phyloP scores from a whole-genome alignment of 305 asterid genomes.

The Fraxinus sp. region DNA sequence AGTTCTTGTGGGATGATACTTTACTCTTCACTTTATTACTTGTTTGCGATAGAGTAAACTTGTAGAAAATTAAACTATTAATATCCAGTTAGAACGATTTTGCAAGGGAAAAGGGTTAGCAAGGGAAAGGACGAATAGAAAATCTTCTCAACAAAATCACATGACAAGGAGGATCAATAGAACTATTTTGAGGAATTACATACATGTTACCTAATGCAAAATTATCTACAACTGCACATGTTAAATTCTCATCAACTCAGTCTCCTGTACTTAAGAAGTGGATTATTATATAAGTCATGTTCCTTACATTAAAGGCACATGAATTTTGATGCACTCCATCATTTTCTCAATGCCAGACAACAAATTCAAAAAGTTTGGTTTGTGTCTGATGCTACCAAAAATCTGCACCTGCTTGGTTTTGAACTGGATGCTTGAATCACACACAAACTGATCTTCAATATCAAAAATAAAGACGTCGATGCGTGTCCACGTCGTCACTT shows the following conservation, averaged over 20 bases:
- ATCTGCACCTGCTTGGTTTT: neutral
- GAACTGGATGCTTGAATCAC: neutral
- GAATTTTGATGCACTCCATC: neutral
- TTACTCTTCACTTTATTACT: too few relatives aligned
- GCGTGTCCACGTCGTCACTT: neutral
- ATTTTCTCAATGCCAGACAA: neutral
- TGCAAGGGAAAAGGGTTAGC: neutral
- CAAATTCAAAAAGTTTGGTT: neutral
- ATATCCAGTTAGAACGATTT: neutral
- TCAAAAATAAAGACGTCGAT: neutral
- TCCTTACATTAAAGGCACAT: neutral
- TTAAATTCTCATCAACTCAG: neutral
- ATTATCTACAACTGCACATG: neutral
- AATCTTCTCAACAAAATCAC: neutral
- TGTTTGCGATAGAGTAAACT: neutral
- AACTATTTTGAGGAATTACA: neutral
- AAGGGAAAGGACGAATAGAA: neutral
- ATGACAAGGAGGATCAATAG: neutral
- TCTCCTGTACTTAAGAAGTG: neutral
- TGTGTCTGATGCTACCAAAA: neutral
- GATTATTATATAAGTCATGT: neutral
- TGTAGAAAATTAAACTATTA: too few relatives aligned
- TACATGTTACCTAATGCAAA: neutral
- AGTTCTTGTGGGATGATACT: neutral
- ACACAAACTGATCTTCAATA: neutral